Base-by-base conservation (phyloP, 805 yeast species). In the Cyberlindnera nakhonratchasimensis region DNA sequence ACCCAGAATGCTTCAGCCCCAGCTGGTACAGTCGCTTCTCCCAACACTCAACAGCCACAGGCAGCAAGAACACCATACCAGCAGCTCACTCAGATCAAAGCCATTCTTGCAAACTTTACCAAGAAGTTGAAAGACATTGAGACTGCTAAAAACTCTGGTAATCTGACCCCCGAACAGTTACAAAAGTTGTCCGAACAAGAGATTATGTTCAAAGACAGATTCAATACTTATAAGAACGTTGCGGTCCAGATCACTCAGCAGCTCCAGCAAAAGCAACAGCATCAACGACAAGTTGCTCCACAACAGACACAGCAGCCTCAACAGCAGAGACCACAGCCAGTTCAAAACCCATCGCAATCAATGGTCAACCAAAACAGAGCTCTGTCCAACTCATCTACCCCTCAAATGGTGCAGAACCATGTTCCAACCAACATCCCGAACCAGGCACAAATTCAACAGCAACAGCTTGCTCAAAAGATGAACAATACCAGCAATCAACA, bases 111-210 rank as follows among this genome's bases (percentile, higher is more conserved):
- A 31, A 78, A 72, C 43, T 71, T 75, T 44, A 74, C 72, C 42
- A 65, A 70, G 29, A 75, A 72, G 42, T 62, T 80, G 47, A 71
- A 70, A 13, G 65, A 70, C n/a, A 66, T 80, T 34, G 77, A 74
- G 40, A 69, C 69, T 7, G 69, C 72, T 29, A 75, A 74, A 46
- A 64, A 62, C 16, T 67, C 70, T 29, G 68, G 70, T 10, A 65
- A 63, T 22, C 50, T 75, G 17, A 60, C 75, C 4, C 70, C 74
- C 2, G 78, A 72, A 6, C 74, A 71, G 39, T 43, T 70, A 29
- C 59, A 68, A 5, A 66, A 66, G 31, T 62, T 73, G n/a, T 66
- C 67, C 12, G 70, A 68, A 39, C 79, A 78, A 53, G 75, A 79
- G 47, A 62, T 64, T 16, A 73, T 74, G 29, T 55, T 75, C 49